A percentile compares a stretch with the other conserved stretches of the same genome.
Evolutionary conservation across 2,329 filamentous ascomycete species (phyloP).

Genomic region (Cladorrhinum sp.): DNA sequence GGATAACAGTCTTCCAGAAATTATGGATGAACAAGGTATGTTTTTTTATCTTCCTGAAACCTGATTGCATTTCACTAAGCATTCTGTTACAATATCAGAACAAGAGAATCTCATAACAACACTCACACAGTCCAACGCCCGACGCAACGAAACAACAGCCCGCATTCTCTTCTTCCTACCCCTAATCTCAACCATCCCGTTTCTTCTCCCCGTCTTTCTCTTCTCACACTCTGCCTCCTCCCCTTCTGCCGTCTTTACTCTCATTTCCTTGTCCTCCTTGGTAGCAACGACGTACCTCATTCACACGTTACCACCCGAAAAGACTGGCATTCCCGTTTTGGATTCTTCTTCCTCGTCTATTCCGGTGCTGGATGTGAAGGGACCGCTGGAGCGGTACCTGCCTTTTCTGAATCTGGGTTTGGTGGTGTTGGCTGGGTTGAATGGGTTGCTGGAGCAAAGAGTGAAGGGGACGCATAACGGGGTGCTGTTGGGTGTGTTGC

Average conservation of each 20-base stretch:
- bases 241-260: conserved; percentile 42
- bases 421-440: conserved; percentile 49
- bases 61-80: neutral
- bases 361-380: conserved; percentile 18
- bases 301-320: conserved; percentile 50
- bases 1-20: conserved; percentile 52
- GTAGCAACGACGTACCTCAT: conserved; percentile 61
- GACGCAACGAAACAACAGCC: conserved; percentile 57
- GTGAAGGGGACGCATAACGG: conserved; percentile 35
- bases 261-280: conserved; percentile 63
- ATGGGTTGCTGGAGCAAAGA: conserved; percentile 37
- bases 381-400: conserved; percentile 55
- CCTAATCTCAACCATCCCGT: conserved; percentile 52
- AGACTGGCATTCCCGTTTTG: conserved; percentile 51
- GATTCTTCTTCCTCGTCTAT: conserved; percentile 33
- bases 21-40: conserved; percentile 73
- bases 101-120: conserved; percentile 61
- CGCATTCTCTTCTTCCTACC: conserved; percentile 60
- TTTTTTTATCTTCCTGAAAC: neutral
- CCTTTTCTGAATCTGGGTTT: conserved; percentile 59
- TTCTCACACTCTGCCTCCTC: conserved; percentile 44
- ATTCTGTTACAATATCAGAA: conserved; percentile 40
- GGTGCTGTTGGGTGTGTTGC: conserved; percentile 49
- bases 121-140: conserved; percentile 54
- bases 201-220: conserved; percentile 47